Evolutionary conservation across 345 rosid genomes (phyloP).

Genomic region (Sonneratia alba): DNA sequence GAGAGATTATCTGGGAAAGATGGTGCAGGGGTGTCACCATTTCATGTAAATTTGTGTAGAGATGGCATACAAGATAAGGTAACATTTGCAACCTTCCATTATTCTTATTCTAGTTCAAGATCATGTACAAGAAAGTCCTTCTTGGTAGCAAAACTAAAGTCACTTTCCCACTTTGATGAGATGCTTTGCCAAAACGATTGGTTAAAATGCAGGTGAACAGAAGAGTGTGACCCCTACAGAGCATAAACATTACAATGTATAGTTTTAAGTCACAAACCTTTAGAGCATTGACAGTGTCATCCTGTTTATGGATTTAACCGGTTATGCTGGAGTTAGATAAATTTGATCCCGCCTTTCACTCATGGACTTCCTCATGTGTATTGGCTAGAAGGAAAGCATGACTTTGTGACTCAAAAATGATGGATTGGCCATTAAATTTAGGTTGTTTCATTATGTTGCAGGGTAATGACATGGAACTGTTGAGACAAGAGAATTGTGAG

Average conservation of each 20-base stretch:
- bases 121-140: neutral
- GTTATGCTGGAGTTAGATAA: neutral
- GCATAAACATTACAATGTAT: neutral
- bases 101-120: neutral
- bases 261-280: too few species aligned
- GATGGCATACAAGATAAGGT: constrained; percentile 23
- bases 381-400: neutral
- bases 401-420: neutral
- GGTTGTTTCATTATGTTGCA: constrained; percentile 6
- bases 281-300: too few species aligned
- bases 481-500: constrained; percentile 50
- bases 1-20: constrained; percentile 15
- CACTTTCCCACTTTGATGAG: neutral
- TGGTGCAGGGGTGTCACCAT: constrained; percentile 8
- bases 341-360: neutral
- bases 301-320: too few species aligned
- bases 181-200: neutral
- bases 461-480: constrained; percentile 19
- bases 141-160: neutral
- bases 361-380: neutral
- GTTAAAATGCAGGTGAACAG: too few species aligned
- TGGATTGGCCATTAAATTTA: neutral
- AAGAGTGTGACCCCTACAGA: neutral
- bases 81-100: neutral
- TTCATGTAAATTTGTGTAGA: constrained; percentile 11